These are phyloP conservation scores for Phoma herbarum DNA, from an alignment of 2,329 filamentous ascomycete genomes.

Conservation along the genomic window DNA sequence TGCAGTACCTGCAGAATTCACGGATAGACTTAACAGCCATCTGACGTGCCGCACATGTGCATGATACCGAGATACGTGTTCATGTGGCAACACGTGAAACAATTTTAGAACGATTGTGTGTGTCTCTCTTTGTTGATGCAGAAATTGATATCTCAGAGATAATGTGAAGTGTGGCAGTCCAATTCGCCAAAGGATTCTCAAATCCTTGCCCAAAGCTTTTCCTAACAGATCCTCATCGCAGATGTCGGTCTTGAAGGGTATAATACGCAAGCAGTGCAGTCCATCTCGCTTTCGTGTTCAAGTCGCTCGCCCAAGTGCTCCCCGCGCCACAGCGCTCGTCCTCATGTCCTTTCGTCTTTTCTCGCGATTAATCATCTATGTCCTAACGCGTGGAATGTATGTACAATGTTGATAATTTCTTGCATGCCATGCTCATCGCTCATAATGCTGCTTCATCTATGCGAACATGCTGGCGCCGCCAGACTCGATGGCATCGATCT, in stretches of 20 bases:
- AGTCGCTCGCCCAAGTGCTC: constrained; percentile 13
- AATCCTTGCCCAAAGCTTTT: constrained; percentile 18
- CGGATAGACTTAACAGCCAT: too few relatives aligned
- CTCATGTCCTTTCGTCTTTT: constrained; percentile 10
- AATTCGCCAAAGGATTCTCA: constrained; percentile 21
- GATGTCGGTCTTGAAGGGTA: constrained; percentile 41
- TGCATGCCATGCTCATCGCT: constrained; percentile 23
- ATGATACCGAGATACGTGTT: background rate
- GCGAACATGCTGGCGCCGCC: constrained; percentile 78
- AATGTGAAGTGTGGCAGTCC: constrained; percentile 20
- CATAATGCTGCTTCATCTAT: constrained; percentile 42
- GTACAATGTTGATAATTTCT: constrained; percentile 31
- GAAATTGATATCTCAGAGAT: constrained; percentile 18
- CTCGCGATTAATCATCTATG: constrained; percentile 19
- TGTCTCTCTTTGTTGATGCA: constrained; percentile 16
- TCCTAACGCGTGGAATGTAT: constrained; percentile 30
- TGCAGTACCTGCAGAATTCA: background rate
- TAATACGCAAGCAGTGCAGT: constrained; percentile 36
- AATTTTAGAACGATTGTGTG: background rate
- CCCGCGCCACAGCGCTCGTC: constrained; percentile 14
- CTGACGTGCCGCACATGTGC: too few relatives aligned
- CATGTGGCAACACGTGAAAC: constrained; percentile 2
- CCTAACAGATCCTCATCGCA: constrained; percentile 25
- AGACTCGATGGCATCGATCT: constrained; percentile 96
- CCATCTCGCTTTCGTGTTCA: constrained; percentile 31